A percentile compares a stretch with the other conserved stretches of the same genome.
phyloP scores from a whole-genome alignment of 1,139 yeast species.

The Arxiozyma slooffiae region DNA sequence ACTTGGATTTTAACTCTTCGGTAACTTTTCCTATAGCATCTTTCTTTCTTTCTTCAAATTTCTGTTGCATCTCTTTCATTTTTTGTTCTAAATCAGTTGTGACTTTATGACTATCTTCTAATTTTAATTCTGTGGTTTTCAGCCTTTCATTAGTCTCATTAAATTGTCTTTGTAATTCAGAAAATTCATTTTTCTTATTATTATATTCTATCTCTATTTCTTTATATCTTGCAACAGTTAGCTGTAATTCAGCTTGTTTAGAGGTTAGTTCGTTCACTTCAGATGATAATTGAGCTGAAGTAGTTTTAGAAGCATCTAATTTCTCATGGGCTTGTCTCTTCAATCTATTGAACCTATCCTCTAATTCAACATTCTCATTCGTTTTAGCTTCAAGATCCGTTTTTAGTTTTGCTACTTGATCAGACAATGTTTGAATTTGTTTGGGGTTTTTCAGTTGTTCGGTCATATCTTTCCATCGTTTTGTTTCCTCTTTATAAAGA shows the following conservation, averaged over 20 bases:
- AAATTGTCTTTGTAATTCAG: not conserved
- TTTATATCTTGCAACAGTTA: constrained; percentile 15
- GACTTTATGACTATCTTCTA: not conserved
- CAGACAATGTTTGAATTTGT: constrained; percentile 34
- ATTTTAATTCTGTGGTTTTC: constrained; percentile 1
- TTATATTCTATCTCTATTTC: constrained; percentile 23
- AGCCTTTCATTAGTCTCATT: constrained; percentile 9
- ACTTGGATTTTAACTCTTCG: constrained; percentile 8
- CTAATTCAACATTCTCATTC: constrained; percentile 27
- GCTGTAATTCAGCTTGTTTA: constrained; percentile 8
- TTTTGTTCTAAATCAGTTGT: not conserved
- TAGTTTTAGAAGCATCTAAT: constrained; percentile 31
- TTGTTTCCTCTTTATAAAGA: not conserved
- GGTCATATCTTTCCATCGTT: not conserved
- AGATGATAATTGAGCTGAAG: constrained; percentile 19
- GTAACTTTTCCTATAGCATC: constrained; percentile 4
- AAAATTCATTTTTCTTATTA: constrained; percentile 23
- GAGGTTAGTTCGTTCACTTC: constrained; percentile 20
- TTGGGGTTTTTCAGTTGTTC: constrained; percentile 31
- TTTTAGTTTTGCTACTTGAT: constrained; percentile 26
- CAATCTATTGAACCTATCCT: constrained; percentile 32
- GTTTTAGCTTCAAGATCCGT: constrained; percentile 21
- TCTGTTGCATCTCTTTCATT: not conserved
- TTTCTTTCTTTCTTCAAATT: constrained; percentile 7
- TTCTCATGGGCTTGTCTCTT: constrained; percentile 33